A percentile compares a stretch with the other conserved stretches of the same genome.
phyloP scores from a whole-genome alignment of 1,284 basidiomycete genomes.

The Naganishia albida region DNA sequence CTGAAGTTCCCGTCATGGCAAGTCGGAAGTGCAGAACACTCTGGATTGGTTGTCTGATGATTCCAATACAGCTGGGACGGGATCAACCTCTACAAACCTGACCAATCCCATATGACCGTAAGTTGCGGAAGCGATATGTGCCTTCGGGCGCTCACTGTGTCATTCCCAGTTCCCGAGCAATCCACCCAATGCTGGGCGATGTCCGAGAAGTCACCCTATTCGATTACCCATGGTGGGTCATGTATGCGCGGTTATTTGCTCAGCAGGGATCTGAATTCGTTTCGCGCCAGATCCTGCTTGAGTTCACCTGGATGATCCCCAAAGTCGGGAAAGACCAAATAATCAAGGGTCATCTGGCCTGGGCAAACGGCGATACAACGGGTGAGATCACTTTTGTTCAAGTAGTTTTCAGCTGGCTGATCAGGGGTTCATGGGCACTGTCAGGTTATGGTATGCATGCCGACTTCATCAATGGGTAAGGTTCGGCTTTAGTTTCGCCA shows the following conservation, averaged over 20 bases:
- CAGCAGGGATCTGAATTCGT: conserved; percentile 21
- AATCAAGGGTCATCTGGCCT: conserved; percentile 40
- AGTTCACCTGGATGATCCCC: conserved; percentile 38
- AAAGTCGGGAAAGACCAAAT: conserved; percentile 16
- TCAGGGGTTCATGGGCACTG: neutral
- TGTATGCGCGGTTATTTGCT: conserved; percentile 31
- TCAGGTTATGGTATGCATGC: conserved; percentile 40
- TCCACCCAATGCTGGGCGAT: conserved; percentile 19
- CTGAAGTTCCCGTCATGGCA: conserved; percentile 40
- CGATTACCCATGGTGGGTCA: conserved; percentile 42
- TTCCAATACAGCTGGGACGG: conserved; percentile 48
- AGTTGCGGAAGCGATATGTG: neutral
- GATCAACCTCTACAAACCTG: conserved; percentile 40
- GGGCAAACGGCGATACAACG: conserved; percentile 49
- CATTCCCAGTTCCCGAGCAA: conserved; percentile 3
- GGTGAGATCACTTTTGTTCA: conserved; percentile 29
- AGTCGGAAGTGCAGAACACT: no score
- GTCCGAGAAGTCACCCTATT: conserved; percentile 40
- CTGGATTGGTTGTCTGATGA: no score
- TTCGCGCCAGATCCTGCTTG: conserved; percentile 33
- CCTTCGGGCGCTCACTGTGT: neutral
- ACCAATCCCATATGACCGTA: conserved; percentile 40
- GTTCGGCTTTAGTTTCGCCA: neutral
- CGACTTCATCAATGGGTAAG: conserved; percentile 39
- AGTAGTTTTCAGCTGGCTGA: neutral